Conservation (phyloP, 129 eudicot species). For the Flaveria ramosissima region DNA sequence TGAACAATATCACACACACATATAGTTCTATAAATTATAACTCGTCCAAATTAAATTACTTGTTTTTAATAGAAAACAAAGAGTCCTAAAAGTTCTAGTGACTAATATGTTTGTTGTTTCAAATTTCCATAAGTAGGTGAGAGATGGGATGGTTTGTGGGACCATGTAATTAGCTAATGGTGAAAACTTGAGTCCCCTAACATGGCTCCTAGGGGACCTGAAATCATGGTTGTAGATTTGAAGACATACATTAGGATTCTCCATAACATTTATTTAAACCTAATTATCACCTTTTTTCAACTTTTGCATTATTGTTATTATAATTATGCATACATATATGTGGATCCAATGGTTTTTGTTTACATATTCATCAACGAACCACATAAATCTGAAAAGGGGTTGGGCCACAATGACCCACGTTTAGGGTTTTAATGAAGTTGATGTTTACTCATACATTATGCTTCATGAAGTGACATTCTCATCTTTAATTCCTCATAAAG, state of each 20-base stretch:
- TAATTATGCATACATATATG: slow-evolving; percentile 23
- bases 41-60: background rate
- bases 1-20: no score
- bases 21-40: no score
- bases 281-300: slow-evolving; percentile 36
- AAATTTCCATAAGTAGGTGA: slow-evolving; percentile 43
- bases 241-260: slow-evolving; percentile 55
- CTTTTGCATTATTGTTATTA: slow-evolving; percentile 28
- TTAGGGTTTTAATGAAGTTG: slow-evolving; percentile 53
- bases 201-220: slow-evolving; percentile 58
- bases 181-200: slow-evolving; percentile 41
- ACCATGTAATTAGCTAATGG: slow-evolving; percentile 38
- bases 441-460: slow-evolving; percentile 47
- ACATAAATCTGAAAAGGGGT: slow-evolving; percentile 38
- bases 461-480: slow-evolving; percentile 49
- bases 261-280: slow-evolving; percentile 41
- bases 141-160: slow-evolving; percentile 49
- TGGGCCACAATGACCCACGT: slow-evolving; percentile 51
- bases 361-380: slow-evolving; percentile 30
- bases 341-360: slow-evolving; percentile 58
- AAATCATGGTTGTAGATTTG: slow-evolving; percentile 62
- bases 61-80: background rate
- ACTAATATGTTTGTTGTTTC: slow-evolving; percentile 9
- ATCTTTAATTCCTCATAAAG: slow-evolving; percentile 30
- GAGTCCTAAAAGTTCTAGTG: background rate